Percentiles rank a stretch among this genome's conserved stretches.
phyloP scores from a whole-genome alignment of 345 rosid genomes.

The Euphorbia pulcherrima region DNA sequence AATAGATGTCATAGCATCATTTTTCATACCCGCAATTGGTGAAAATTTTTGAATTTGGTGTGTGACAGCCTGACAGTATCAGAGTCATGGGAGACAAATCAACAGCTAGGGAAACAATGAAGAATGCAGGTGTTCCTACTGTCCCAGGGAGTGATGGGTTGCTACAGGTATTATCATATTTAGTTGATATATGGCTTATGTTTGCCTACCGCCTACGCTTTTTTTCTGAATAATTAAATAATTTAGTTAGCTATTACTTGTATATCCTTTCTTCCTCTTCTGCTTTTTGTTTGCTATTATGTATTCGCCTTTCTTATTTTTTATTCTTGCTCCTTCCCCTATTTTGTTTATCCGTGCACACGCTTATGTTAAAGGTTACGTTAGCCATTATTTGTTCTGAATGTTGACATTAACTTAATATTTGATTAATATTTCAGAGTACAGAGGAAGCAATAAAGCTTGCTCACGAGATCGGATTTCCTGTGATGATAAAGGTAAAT shows the following conservation, averaged over 20 bases:
- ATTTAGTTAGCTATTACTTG: not conserved
- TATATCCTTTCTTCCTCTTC: not conserved
- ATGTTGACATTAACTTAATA: slow-evolving; percentile 1
- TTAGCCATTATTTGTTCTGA: not conserved
- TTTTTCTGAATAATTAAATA: not conserved
- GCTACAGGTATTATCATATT: slow-evolving; percentile 50
- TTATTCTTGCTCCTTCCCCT: too few species aligned
- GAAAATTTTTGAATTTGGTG: slow-evolving; percentile 3
- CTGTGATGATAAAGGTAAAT: slow-evolving; percentile 95
- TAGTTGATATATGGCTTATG: slow-evolving; percentile 11
- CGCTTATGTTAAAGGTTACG: not conserved
- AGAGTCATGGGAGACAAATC: slow-evolving; percentile 97
- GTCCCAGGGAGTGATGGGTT: slow-evolving; percentile 98
- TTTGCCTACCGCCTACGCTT: slow-evolving; percentile 1
- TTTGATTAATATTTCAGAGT: slow-evolving; percentile 46
- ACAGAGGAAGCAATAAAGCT: slow-evolving; percentile 88
- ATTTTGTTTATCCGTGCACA: too few species aligned
- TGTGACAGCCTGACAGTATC: slow-evolving; percentile 90
- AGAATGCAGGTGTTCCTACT: slow-evolving; percentile 96
- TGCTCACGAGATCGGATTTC: slow-evolving; percentile 83
- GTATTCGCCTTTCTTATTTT: not conserved
- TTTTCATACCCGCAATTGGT: not conserved
- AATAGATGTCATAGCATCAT: not conserved
- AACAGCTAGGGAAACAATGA: slow-evolving; percentile 98
- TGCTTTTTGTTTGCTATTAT: not conserved